phyloP scores from a whole-genome alignment of 495 filamentous ascomycete genomes.

The Physcia stellaris region DNA sequence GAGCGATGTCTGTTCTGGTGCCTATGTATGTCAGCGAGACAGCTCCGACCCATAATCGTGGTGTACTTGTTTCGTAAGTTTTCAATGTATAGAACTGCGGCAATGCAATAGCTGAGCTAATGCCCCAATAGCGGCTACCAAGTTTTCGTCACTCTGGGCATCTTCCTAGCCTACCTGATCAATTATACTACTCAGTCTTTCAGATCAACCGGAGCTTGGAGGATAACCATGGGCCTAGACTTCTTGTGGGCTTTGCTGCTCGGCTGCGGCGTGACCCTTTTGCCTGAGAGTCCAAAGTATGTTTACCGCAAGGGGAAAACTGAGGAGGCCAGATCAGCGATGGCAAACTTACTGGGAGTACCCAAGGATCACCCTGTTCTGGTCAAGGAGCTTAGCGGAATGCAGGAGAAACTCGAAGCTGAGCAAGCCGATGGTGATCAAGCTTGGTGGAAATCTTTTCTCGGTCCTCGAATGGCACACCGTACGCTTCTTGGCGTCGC shows the following conservation, averaged over 20 bases:
- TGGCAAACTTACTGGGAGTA: constrained; percentile 60
- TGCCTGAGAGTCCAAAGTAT: constrained; percentile 60
- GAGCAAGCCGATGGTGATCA: constrained; percentile 40
- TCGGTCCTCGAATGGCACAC: constrained; percentile 59
- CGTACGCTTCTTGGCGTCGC: constrained; percentile 54
- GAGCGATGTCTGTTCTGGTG: constrained; percentile 54
- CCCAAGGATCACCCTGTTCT: constrained; percentile 43
- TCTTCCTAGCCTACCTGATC: constrained; percentile 69
- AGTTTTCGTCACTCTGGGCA: constrained; percentile 77
- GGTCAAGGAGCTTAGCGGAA: constrained; percentile 55
- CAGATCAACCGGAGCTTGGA: constrained; percentile 53
- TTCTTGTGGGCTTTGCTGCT: constrained; percentile 67
- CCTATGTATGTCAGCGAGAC: constrained; percentile 66
- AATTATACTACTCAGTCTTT: constrained; percentile 57
- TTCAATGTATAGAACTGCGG: no score
- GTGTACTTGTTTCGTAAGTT: constrained; percentile 51
- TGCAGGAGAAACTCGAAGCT: constrained; percentile 52
- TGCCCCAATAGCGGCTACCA: no score
- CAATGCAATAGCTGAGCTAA: no score
- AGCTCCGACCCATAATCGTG: constrained; percentile 49
- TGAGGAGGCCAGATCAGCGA: constrained; percentile 53
- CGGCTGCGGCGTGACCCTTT: constrained; percentile 50
- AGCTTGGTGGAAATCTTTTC: constrained; percentile 52
- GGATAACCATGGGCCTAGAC: constrained; percentile 68
- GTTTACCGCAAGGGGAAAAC: constrained; percentile 50